A percentile compares a stretch with the other conserved stretches of the same genome.
phyloP scores from a whole-genome alignment of 2,329 filamentous ascomycete genomes.

The Aspergillus jensenii region DNA sequence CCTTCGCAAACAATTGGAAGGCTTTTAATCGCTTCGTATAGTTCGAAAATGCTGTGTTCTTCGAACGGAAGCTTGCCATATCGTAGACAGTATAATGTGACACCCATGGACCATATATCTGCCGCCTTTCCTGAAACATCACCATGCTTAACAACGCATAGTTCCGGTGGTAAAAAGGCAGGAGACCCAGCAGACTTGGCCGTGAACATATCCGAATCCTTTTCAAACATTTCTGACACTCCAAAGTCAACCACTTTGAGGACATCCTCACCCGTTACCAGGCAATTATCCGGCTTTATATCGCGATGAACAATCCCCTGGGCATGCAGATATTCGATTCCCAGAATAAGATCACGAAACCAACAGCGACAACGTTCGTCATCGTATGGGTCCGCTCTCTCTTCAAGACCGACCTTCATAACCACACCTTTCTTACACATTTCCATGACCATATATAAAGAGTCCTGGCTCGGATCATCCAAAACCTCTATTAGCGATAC shows the following conservation, averaged over 20 bases:
- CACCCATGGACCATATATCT: constrained; percentile 98
- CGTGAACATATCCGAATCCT: constrained; percentile 81
- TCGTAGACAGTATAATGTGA: constrained; percentile 87
- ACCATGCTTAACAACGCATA: constrained; percentile 83
- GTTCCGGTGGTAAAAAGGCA: constrained; percentile 88
- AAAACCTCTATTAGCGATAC: constrained; percentile 91
- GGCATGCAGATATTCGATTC: constrained; percentile 92
- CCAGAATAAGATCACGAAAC: constrained; percentile 93
- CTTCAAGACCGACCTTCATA: constrained; percentile 91
- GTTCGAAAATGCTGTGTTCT: constrained; percentile 72
- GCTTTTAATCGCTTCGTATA: constrained; percentile 83
- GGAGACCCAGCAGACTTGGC: constrained; percentile 92
- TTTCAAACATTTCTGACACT: constrained; percentile 98
- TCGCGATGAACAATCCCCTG: constrained; percentile 95
- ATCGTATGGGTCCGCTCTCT: constrained; percentile 76
- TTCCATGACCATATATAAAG: constrained; percentile 96
- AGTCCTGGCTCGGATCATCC: constrained; percentile 93
- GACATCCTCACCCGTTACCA: constrained; percentile 87
- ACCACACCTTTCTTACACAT: constrained; percentile 98
- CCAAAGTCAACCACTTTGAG: constrained; percentile 98
- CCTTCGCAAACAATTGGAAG: constrained; percentile 64
- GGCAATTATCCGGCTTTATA: constrained; percentile 95
- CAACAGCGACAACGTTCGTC: constrained; percentile 81
- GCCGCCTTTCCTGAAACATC: constrained; percentile 85
- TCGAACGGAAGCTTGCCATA: constrained; percentile 90